A percentile compares a stretch with the other conserved stretches of the same genome.
phyloP scores from a whole-genome alignment of 1,284 basidiomycete species.

The Trametes sp. region DNA sequence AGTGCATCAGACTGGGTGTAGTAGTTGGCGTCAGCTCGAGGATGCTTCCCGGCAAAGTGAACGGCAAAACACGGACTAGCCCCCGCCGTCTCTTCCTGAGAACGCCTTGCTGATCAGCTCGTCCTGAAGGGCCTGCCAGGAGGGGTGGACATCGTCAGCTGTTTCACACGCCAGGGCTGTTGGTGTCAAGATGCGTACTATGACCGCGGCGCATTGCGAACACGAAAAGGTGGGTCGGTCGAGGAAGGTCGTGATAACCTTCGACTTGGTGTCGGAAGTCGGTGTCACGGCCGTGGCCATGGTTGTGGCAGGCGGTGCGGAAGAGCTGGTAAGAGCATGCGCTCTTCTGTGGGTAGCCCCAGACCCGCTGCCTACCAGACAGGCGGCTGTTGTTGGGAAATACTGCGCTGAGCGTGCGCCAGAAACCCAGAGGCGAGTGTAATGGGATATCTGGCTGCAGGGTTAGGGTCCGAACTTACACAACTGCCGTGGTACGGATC shows the following conservation, averaged over 20 bases:
- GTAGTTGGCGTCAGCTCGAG: not conserved
- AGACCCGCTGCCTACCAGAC: no score
- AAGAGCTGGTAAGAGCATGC: not conserved
- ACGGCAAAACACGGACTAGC: slow-evolving; percentile 63
- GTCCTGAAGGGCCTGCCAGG: slow-evolving; percentile 77
- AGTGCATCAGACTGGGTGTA: slow-evolving; percentile 85
- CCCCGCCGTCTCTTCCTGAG: slow-evolving; percentile 84
- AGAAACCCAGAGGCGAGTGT: not conserved
- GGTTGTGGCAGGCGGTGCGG: not conserved
- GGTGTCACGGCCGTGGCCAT: slow-evolving; percentile 18
- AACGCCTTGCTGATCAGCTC: slow-evolving; percentile 88
- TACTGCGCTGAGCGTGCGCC: no score
- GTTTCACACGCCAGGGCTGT: no score
- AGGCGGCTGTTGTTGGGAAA: no score
- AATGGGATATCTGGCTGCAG: not conserved
- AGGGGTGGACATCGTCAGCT: not conserved
- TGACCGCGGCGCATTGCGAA: slow-evolving; percentile 67
- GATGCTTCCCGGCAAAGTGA: not conserved
- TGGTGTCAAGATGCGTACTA: slow-evolving; percentile 48
- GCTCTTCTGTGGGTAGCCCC: not conserved
- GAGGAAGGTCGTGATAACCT: slow-evolving; percentile 63
- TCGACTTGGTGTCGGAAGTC: slow-evolving; percentile 53
- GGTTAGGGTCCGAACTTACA: slow-evolving; percentile 10
- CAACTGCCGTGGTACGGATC: no score
- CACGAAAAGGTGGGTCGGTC: slow-evolving; percentile 70